Evolutionary conservation across 495 filamentous ascomycete species (phyloP).

Genomic region (Rhizodiscina lignyota): DNA sequence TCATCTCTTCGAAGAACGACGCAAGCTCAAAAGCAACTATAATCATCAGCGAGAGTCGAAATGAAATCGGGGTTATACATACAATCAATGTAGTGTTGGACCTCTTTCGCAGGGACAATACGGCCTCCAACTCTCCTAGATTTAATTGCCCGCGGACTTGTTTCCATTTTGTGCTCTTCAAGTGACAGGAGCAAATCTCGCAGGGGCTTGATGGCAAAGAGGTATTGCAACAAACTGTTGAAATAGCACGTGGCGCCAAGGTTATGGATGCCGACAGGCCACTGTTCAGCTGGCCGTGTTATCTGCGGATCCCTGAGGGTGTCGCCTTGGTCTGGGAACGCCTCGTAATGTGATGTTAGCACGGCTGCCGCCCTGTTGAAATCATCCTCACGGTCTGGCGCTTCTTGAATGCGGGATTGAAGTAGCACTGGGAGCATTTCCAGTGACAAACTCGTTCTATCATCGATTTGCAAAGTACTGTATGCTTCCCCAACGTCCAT

Average conservation of each 20-base stretch:
- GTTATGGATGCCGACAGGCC: conserved; percentile 75
- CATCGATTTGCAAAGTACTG: conserved; percentile 34
- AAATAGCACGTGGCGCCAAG: conserved; percentile 97
- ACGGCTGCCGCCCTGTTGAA: not conserved
- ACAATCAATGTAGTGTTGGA: no score
- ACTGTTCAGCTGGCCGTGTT: conserved; percentile 21
- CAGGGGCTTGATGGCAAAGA: conserved; percentile 73
- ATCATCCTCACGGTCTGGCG: conserved; percentile 15
- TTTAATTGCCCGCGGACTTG: conserved; percentile 35
- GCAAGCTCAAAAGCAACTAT: no score
- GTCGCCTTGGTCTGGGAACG: not conserved
- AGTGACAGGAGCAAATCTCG: conserved; percentile 61
- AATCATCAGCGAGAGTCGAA: no score
- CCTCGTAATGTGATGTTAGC: not conserved
- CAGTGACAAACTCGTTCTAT: conserved; percentile 20
- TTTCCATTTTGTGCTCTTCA: no score
- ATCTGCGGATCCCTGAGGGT: not conserved
- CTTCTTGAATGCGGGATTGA: conserved; percentile 24
- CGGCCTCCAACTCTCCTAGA: conserved; percentile 50
- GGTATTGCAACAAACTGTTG: conserved; percentile 91
- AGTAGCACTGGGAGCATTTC: not conserved
- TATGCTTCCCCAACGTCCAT: conserved; percentile 45
- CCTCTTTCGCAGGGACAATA: conserved; percentile 40
- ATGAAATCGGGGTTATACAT: no score
- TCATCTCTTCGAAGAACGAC: conserved; percentile 57